Percentiles rank a stretch among this genome's conserved stretches.
Evolutionary conservation across 495 filamentous ascomycete species (phyloP).

Genomic region (Aspergillus kassunensis): DNA sequence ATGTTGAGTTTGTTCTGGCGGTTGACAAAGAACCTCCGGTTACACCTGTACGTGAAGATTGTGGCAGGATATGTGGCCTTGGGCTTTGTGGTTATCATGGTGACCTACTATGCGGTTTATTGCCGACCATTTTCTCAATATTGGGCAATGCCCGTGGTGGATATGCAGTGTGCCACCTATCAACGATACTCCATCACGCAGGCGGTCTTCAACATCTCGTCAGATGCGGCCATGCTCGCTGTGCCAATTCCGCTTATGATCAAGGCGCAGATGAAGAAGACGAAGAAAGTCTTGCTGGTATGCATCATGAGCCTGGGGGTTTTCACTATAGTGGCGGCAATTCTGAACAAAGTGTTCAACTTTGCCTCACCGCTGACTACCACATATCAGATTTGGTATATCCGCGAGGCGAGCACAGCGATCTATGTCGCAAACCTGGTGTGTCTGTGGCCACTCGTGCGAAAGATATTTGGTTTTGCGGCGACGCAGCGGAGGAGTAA

Average conservation of each 20-base stretch:
- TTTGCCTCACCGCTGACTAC: slow-evolving; percentile 51
- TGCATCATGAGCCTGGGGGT: slow-evolving; percentile 51
- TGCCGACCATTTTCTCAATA: slow-evolving; percentile 60
- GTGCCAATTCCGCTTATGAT: slow-evolving; percentile 59
- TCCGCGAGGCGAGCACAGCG: slow-evolving; percentile 59
- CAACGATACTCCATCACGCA: slow-evolving; percentile 59
- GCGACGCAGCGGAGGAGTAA: slow-evolving; percentile 31
- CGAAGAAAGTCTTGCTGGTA: slow-evolving; percentile 50
- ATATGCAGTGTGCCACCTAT: slow-evolving; percentile 35
- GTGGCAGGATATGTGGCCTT: slow-evolving; percentile 51
- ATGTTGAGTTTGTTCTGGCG: slow-evolving; percentile 49
- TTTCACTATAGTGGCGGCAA: slow-evolving; percentile 59
- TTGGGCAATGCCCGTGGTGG: slow-evolving; percentile 48
- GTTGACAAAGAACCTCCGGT: slow-evolving; percentile 36
- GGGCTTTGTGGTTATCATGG: slow-evolving; percentile 56
- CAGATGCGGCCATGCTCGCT: slow-evolving; percentile 57
- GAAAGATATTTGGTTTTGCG: slow-evolving; percentile 45
- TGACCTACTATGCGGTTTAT: slow-evolving; percentile 61
- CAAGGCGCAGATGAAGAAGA: slow-evolving; percentile 45
- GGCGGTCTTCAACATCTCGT: slow-evolving; percentile 63
- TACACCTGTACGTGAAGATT: slow-evolving; percentile 47
- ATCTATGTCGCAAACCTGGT: slow-evolving; percentile 63
- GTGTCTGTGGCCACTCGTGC: slow-evolving; percentile 56
- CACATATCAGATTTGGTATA: slow-evolving; percentile 58
- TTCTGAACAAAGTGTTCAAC: slow-evolving; percentile 64